Base-by-base conservation (phyloP, 2,329 filamentous ascomycete species). In the Fusarium chlamydosporum region DNA sequence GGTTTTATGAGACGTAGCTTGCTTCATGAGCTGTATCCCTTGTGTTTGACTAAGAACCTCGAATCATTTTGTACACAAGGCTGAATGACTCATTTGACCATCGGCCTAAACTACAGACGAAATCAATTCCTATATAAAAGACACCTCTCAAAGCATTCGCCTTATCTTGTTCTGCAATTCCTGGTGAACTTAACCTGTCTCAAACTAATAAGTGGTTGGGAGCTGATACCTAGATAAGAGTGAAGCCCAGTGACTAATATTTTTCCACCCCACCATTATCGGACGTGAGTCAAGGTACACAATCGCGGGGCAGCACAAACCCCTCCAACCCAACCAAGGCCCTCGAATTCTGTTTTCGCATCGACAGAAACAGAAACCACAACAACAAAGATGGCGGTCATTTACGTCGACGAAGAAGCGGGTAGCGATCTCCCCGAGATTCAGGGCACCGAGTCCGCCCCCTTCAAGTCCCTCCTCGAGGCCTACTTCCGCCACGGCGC, bases 381-480 rank as follows among this genome's bases (percentile, higher is more conserved):
- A 53, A 51, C 41, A 33, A 48, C 27, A 8, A 68, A 35, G 77
- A 86, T 77, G 76, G 72, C 75, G 37, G 69, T 74, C n/a, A 77
- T 77, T 10, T 77, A 76, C 38, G 71, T 96, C 33, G 93, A 96
- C 77, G 92, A 94, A 72, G 91, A 93, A 74, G 85, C 85, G 72
- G 94, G 94, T 74, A 84, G 86, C 72, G 94, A 96, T 81, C 89
- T 92, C 75, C 80, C 88, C 73, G 79, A 86, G 65, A 87, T 88
- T 69, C 83, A 86, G 71, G 93, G 93, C 74, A 87, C 90, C 67
- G 87, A 94, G 78, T 81, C 84, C 62, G 86, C 89, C 69, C 93
- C 94, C 52, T 97, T 90, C 88, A 95, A 96, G 84, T 89, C 91
- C 27, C 86, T 97, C 45, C 84, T 91, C 70, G 89, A 90, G 77